Evolutionary conservation across 768 basidiomycete genomes (phyloP).

Genomic region (Podaxis sp.): DNA sequence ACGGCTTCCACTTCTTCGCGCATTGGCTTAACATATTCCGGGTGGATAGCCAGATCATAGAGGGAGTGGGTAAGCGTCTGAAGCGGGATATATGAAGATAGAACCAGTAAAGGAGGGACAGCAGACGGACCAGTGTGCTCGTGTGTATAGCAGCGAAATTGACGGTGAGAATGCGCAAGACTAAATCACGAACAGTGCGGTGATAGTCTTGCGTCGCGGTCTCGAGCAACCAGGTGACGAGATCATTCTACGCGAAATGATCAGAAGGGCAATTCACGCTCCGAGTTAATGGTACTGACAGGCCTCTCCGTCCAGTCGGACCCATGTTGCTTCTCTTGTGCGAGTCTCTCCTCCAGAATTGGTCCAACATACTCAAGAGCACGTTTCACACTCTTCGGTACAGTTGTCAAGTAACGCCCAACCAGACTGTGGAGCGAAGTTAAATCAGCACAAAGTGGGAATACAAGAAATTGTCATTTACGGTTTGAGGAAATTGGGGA

Average conservation of each 20-base stretch:
- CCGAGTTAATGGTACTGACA: neutral
- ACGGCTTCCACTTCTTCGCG: constrained; percentile 39
- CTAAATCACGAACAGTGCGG: constrained; percentile 17
- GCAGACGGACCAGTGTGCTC: constrained; percentile 27
- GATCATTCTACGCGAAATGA: constrained; percentile 13
- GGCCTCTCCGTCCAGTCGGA: constrained; percentile 12
- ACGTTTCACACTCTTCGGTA: constrained; percentile 11
- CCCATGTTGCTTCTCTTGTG: constrained; percentile 11
- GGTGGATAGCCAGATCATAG: constrained; percentile 30
- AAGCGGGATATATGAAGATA: neutral
- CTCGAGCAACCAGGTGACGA: constrained; percentile 23
- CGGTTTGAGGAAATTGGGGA: constrained; percentile 37
- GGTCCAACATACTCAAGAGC: constrained; percentile 13
- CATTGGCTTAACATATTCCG: constrained; percentile 27
- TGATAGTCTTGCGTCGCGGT: constrained; percentile 22
- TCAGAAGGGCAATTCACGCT: neutral
- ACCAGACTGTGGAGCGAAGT: constrained; percentile 7
- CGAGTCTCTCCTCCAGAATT: constrained; percentile 11
- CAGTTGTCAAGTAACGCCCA: constrained; percentile 11
- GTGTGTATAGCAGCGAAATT: constrained; percentile 42
- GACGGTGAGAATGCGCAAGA: constrained; percentile 26
- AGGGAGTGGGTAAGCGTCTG: constrained; percentile 32
- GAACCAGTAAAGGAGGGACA: neutral
- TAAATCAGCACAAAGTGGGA: neutral
- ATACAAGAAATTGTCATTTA: constrained; percentile 16